Base-by-base conservation (phyloP, 345 rosid species). In the Melaleuca quinquenervia region DNA sequence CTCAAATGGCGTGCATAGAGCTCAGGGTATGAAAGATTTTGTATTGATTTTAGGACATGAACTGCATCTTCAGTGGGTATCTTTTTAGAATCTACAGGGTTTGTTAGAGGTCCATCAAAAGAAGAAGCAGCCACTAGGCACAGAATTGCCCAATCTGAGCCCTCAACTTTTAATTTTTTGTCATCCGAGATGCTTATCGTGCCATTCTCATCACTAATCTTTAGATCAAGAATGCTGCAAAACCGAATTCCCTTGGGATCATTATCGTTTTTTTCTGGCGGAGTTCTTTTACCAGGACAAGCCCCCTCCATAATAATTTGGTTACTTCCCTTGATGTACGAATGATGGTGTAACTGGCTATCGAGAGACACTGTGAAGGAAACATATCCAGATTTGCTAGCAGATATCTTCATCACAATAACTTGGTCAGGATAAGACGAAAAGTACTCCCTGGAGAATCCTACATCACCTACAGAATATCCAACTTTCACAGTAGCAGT, bases 121-220 rank as follows among this genome's bases (percentile, higher is more conserved):
- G 96, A 94, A 87, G 99, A 95, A 44, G 96, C 90, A 87, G 96
- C 93, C 18, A 88, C 90, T n/a, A 96, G 87, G 85, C 86, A 85
- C 84, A 97, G 82, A 88, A 95, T 92, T 22, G 93, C 98, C 98
- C 98, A 95, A 86, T 95, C 98, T 1, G 95, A 89, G 24, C 95
- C 93, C 55, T 92, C 91, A 83, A 97, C 95, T 87, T 90, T 96
- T 85, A 97, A 89, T 89, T 91, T 96, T 84, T 89, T 90, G 85
- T 90, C 95, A 88, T 92, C 93, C 86, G 92, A 82, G 87, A 90
- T 85, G 86, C 86, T 76, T 64, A 96, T 87, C 29, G 36, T 84
- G 85, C 98, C 96, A 54, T 32, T 82, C 14, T 89, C 93, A 48
- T 87, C 90, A 87, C 98, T 96, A 10, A 94, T 93, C 55, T 88